A percentile compares a stretch with the other conserved stretches of the same genome.
phyloP scores from a whole-genome alignment of 495 filamentous ascomycete species.

The Aspergillus saccharolyticus region DNA sequence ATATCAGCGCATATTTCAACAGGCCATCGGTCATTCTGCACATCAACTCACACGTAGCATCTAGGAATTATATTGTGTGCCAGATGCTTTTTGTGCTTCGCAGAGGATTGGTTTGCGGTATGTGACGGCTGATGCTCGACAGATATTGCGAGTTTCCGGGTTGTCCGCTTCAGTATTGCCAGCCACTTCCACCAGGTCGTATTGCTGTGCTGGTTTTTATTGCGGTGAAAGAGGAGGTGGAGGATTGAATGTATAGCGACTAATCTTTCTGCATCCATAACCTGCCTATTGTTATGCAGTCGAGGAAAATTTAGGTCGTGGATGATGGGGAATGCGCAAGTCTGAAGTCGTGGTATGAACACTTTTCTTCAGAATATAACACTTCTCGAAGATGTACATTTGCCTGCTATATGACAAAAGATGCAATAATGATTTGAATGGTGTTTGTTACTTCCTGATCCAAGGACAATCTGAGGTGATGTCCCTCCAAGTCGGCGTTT shows the following conservation, averaged over 20 bases:
- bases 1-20: not conserved
- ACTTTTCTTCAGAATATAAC: too few relatives aligned
- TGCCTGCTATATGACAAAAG: too few relatives aligned
- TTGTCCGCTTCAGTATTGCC: constrained; percentile 57
- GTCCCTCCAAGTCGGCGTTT: too few relatives aligned
- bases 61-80: constrained; percentile 32
- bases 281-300: not conserved
- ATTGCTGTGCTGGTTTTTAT: constrained; percentile 73
- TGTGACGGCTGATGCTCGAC: constrained; percentile 21
- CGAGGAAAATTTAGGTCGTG: not conserved
- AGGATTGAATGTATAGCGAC: constrained; percentile 40
- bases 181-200: constrained; percentile 71
- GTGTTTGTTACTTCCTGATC: too few relatives aligned
- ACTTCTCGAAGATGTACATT: too few relatives aligned
- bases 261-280: constrained; percentile 32
- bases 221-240: constrained; percentile 65
- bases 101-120: not conserved
- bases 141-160: constrained; percentile 46
- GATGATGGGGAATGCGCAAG: not conserved
- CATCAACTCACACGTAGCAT: constrained; percentile 41
- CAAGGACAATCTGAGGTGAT: too few relatives aligned
- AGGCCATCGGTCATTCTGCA: not conserved
- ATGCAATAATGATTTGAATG: too few relatives aligned
- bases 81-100: constrained; percentile 27
- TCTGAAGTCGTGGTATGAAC: not conserved